phyloP scores from a whole-genome alignment of 2,329 filamentous ascomycete genomes.

The Thelonectria discophora region DNA sequence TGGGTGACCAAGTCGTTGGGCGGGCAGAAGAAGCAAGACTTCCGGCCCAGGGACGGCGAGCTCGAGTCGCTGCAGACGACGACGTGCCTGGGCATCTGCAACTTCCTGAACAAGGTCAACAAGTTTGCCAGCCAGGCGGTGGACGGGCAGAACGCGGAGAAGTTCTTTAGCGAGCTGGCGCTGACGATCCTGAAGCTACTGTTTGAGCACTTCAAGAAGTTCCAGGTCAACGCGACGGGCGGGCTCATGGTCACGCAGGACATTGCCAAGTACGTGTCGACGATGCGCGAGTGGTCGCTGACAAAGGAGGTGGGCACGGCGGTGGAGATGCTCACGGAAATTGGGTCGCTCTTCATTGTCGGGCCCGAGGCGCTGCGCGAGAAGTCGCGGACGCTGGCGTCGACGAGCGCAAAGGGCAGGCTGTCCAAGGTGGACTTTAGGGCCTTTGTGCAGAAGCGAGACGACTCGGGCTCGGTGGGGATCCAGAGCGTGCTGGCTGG shows the following conservation, averaged over 20 bases:
- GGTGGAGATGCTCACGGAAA: slow-evolving; percentile 89
- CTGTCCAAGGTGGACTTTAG: slow-evolving; percentile 76
- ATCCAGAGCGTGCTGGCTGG: slow-evolving; percentile 84
- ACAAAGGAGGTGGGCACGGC: slow-evolving; percentile 72
- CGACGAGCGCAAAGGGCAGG: slow-evolving; percentile 59
- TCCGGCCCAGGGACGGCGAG: slow-evolving; percentile 84
- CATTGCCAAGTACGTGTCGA: slow-evolving; percentile 89
- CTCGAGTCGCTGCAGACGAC: slow-evolving; percentile 84
- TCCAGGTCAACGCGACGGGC: slow-evolving; percentile 90
- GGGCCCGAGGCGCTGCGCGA: slow-evolving; percentile 80
- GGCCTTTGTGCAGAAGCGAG: slow-evolving; percentile 83
- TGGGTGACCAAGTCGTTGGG: slow-evolving; percentile 78
- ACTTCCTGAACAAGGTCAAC: slow-evolving; percentile 78
- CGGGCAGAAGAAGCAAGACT: slow-evolving; percentile 87
- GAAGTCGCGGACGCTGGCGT: slow-evolving; percentile 68
- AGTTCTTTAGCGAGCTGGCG: slow-evolving; percentile 85
- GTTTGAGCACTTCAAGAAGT: slow-evolving; percentile 94
- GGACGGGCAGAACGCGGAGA: slow-evolving; percentile 83
- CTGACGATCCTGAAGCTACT: slow-evolving; percentile 79
- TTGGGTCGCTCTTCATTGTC: slow-evolving; percentile 95
- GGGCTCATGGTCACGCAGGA: slow-evolving; percentile 97
- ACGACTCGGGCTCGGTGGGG: slow-evolving; percentile 82
- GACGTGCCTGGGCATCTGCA: slow-evolving; percentile 83
- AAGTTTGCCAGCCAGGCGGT: slow-evolving; percentile 72
- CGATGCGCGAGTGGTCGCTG: slow-evolving; percentile 84